Base-by-base conservation (phyloP, 2,329 filamentous ascomycete species). In the Ilyonectria robusta region DNA sequence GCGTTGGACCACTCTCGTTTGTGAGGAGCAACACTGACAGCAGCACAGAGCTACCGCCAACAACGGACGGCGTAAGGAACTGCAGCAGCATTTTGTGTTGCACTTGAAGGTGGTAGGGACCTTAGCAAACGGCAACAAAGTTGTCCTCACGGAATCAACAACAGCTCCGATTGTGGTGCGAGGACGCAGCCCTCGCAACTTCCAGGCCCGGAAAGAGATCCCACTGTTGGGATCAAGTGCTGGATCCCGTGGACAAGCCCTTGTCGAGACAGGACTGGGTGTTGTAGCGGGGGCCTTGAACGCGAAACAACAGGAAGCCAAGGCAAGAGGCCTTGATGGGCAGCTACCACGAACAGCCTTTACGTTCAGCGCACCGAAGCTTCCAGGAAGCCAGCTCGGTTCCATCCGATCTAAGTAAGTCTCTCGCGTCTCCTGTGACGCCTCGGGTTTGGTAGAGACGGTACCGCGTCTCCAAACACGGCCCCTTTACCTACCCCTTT, bases 21-120 rank as follows among this genome's bases (percentile, higher is more conserved):
- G 21, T 23, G 29, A 33, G 26, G 40, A n/a, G 21, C 21, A 35
- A 65, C 65, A 42, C 70, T 71, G 46, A 73, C 53, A 40, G 17
- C 13, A 8, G 47, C 26, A 44, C 64, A 90, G 95, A 79, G 95
- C 95, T 19, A 98, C 95, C 9, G 95, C 95, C 63, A 98, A 98
- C 82, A 98, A 98, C 78, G 95, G 95, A 11, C 90, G 95, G 67
- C 88, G 95, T 69, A 97, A 97, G 83, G 95, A 98, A 79, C 87
- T 98, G 51, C 95, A 98, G 78, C 95, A 98, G 78, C 95, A 98
- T 82, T 98, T 98, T 80, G 91, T 97, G 11, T 87, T 98, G 65
- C 92, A 94, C 70, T 84, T 98, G 58, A 97, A 95, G 80, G 91
- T 97, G 10, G 85, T 95, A 70, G 95, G 92, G 17, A 96, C 94